Evolutionary conservation across 352 stramenopile species (phyloP).

Genomic region (Phytopythium vexans): DNA sequence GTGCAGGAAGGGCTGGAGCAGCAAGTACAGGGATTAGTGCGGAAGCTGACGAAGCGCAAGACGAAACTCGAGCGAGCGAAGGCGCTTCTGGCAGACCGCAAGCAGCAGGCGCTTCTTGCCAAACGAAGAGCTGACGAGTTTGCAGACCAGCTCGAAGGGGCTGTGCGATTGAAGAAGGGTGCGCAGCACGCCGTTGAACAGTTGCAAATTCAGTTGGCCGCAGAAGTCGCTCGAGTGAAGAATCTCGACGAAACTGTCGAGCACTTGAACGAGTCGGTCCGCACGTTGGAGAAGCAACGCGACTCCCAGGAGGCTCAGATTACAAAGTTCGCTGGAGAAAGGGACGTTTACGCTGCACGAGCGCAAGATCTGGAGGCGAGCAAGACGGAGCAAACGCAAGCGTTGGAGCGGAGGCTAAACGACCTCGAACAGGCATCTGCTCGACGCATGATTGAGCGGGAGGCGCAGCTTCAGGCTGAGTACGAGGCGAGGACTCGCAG

Average conservation of each 20-base stretch:
- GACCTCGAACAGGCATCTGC: slow-evolving; percentile 30
- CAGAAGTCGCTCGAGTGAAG: too few relatives aligned
- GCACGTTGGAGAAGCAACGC: background rate
- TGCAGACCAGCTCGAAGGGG: slow-evolving; percentile 11
- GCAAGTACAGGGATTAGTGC: slow-evolving; percentile 11
- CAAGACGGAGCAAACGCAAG: slow-evolving; percentile 11
- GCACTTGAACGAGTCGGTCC: too few relatives aligned
- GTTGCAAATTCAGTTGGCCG: too few relatives aligned
- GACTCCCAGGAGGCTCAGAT: background rate
- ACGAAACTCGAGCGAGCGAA: slow-evolving; percentile 31
- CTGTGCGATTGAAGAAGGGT: background rate
- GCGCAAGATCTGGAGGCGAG: slow-evolving; percentile 13
- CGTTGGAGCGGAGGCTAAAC: slow-evolving; percentile 20
- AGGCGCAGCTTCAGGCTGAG: slow-evolving; percentile 34
- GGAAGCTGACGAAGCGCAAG: slow-evolving; percentile 39
- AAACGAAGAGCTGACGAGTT: slow-evolving; percentile 10
- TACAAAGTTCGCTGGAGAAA: too few relatives aligned
- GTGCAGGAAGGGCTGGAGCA: slow-evolving; percentile 23
- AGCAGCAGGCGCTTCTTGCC: slow-evolving; percentile 13
- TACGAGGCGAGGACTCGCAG: slow-evolving; percentile 28
- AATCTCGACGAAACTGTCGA: too few relatives aligned
- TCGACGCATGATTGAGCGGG: slow-evolving; percentile 23
- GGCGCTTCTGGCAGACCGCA: slow-evolving; percentile 13
- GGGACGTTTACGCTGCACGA: too few relatives aligned
- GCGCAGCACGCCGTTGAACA: too few relatives aligned